A percentile compares a stretch with the other conserved stretches of the same genome.
Conservation (phyloP, 1,139 yeast genomes). For the Candida glucosophila region DNA sequence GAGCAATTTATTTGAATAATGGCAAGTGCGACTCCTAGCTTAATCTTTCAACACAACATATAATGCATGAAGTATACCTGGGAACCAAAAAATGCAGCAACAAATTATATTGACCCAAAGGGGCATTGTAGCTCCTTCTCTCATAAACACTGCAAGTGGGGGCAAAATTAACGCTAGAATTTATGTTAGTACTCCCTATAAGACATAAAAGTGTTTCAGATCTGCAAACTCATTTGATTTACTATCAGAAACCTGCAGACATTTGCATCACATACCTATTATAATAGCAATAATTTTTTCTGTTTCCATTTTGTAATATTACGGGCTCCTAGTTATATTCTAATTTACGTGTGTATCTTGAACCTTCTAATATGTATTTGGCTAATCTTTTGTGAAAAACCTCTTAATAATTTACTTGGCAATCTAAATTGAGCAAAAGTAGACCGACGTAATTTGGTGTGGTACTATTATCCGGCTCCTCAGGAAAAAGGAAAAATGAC, state of each 20-base stretch:
- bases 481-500: no score
- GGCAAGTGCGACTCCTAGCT: background rate
- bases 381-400: no score
- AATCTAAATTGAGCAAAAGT: no score
- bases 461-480: no score
- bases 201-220: background rate
- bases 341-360: no score
- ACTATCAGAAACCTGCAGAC: background rate
- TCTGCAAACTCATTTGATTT: background rate
- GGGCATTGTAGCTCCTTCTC: conserved; percentile 51
- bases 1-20: background rate
- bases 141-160: conserved; percentile 65
- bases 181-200: conserved; percentile 4
- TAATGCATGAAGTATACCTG: conserved; percentile 67
- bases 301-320: conserved; percentile 32
- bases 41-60: conserved; percentile 43
- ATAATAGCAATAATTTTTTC: conserved; percentile 37
- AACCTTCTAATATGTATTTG: no score
- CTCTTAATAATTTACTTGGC: no score
- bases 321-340: no score
- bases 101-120: conserved; percentile 55
- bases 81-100: conserved; percentile 63
- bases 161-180: conserved; percentile 52
- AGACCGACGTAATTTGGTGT: no score
- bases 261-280: conserved; percentile 16